phyloP scores from a whole-genome alignment of 305 asterid species.

The Caryopteris hybrid region DNA sequence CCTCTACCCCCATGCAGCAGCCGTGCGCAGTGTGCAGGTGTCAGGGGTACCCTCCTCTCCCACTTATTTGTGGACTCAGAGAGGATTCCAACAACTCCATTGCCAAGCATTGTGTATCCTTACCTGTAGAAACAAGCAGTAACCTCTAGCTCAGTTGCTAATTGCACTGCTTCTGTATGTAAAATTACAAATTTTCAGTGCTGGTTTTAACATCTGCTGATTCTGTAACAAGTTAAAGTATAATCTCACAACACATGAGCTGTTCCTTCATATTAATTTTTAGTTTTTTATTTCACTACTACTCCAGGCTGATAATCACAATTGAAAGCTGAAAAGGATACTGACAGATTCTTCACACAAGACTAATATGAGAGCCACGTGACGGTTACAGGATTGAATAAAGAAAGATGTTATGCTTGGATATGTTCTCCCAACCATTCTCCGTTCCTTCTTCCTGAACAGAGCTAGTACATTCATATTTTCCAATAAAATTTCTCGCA shows the following conservation, averaged over 20 bases:
- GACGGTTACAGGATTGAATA: too few relatives aligned
- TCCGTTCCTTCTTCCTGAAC: not conserved
- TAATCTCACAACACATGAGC: not conserved
- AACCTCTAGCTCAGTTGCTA: not conserved
- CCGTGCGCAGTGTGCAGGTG: conserved; percentile 92
- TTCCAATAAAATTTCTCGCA: not conserved
- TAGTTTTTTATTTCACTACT: too few relatives aligned
- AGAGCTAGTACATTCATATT: not conserved
- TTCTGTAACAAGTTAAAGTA: not conserved
- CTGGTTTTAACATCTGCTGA: too few relatives aligned
- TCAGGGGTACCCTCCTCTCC: conserved; percentile 92
- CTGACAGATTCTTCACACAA: not conserved
- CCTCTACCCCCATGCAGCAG: conserved; percentile 69
- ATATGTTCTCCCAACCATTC: not conserved
- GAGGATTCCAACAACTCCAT: conserved; percentile 86
- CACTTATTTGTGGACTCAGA: conserved; percentile 95
- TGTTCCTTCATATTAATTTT: not conserved
- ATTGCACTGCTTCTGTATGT: too few relatives aligned
- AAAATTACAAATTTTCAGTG: too few relatives aligned
- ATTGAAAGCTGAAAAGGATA: not conserved
- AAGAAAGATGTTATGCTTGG: too few relatives aligned
- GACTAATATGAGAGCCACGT: too few relatives aligned
- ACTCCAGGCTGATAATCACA: too few relatives aligned
- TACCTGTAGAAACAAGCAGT: not conserved
- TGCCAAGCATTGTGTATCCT: conserved; percentile 58